Evolutionary conservation across 2,329 filamentous ascomycete genomes (phyloP), one percentile per base, ranked within the genome.

Genomic region (Xylaria digitata): DNA sequence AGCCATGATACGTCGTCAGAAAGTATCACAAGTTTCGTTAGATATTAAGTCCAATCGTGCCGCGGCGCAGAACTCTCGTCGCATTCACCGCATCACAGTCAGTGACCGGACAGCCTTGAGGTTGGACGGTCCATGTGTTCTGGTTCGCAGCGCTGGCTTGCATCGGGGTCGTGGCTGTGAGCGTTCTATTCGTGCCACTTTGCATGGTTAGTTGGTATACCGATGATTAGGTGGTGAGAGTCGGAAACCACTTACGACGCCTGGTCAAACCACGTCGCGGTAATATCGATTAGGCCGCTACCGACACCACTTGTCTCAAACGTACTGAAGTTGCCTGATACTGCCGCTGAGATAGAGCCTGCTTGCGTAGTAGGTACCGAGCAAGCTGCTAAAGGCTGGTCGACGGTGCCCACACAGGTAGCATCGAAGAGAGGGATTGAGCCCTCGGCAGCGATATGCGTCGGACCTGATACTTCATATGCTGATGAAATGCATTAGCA

Each of bases 261-360:
- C 42, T 59, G 55, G 26, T 69, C 69, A 13, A 66, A 11, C 66
- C 66, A 72, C n/a, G 48, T 56, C 11, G 58, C 66, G 3, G 55
- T 48, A 42, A 72, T 52, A 26, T 61, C 61, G 13, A 72, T 66
- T 45, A 71, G 26, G 15, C 70, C 70, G 3, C n/a, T 49, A 0
- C 70, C 70, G 9, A 71, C 70, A 26, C 70, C 70, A 49, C 70
- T 72, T 23, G 66, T 69, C 63, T 72, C 68, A 21, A 34, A 72
- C 8, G 70, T 66, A 65, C 70, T 72, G 43, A 72, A 71, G 52
- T 72, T 72, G n/a, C 70, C 70, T 19, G 58, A 50, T 5, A 71
- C 42, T 17, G 59, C 48, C 6, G 50, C 17, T 23, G 23, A 6
- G 2, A 45, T 34, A 5, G 37, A 8, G 55, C 30, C 53, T 15